Evolutionary conservation across 495 filamentous ascomycete species (phyloP).

Genomic region (Podospora tetraspora): DNA sequence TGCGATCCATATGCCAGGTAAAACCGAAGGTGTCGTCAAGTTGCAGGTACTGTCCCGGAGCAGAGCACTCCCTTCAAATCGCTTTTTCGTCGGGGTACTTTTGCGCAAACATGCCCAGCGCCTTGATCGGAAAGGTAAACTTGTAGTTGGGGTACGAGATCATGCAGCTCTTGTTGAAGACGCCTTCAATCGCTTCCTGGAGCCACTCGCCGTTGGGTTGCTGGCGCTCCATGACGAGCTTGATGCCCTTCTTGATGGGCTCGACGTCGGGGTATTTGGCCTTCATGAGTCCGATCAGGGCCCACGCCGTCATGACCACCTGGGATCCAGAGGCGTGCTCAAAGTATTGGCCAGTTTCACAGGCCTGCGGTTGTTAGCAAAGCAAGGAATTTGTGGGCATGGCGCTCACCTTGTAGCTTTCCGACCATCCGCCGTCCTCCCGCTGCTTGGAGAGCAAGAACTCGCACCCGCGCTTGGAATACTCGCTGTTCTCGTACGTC

Average conservation of each 20-base stretch:
- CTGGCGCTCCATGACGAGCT: conserved; percentile 80
- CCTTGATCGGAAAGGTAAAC: conserved; percentile 91
- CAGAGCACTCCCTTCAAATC: conserved; percentile 18
- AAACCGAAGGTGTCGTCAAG: background rate
- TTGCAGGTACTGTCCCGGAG: background rate
- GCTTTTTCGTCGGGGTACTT: conserved; percentile 62
- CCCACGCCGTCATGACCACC: conserved; percentile 93
- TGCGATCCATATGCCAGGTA: background rate
- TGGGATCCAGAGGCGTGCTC: conserved; percentile 60
- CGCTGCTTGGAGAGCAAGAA: conserved; percentile 81
- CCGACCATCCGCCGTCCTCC: conserved; percentile 92
- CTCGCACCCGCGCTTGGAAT: conserved; percentile 69
- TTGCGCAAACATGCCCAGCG: conserved; percentile 79
- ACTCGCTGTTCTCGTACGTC: conserved; percentile 65
- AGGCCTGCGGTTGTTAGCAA: conserved; percentile 39
- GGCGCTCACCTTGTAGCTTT: conserved; percentile 66
- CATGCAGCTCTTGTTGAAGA: conserved; percentile 99
- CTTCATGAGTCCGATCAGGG: conserved; percentile 75
- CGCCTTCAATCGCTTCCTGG: conserved; percentile 93
- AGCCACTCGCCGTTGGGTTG: conserved; percentile 86
- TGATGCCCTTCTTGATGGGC: conserved; percentile 67
- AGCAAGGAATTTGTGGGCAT: background rate
- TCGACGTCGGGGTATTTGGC: conserved; percentile 73
- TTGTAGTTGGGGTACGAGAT: conserved; percentile 99
- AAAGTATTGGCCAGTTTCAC: conserved; percentile 48